A percentile compares a stretch with the other conserved stretches of the same genome.
Conservation (phyloP, 2,329 filamentous ascomycete species). For the Daldinia sp. region DNA sequence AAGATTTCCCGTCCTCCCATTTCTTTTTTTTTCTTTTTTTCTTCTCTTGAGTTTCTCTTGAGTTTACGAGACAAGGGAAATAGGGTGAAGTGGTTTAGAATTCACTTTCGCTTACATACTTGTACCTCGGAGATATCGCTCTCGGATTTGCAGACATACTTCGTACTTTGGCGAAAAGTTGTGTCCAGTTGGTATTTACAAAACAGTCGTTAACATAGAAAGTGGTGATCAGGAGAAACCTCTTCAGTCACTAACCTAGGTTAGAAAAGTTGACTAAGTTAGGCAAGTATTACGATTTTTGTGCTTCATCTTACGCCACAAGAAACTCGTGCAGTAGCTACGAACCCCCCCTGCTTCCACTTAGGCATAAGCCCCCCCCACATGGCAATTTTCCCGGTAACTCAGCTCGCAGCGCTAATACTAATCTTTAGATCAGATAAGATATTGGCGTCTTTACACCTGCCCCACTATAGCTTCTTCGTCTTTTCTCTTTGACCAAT, state of each 20-base stretch:
- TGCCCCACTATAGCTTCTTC: conserved; percentile 5
- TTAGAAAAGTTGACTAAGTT: no score
- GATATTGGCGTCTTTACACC: conserved; percentile 10
- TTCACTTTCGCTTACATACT: background rate
- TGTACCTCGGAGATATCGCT: background rate
- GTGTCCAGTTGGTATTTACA: background rate
- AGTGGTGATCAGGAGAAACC: background rate
- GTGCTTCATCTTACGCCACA: background rate
- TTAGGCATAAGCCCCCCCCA: conserved; percentile 3
- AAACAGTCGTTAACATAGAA: background rate
- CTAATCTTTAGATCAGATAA: conserved; percentile 27
- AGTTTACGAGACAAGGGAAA: background rate
- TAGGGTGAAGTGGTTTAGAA: background rate
- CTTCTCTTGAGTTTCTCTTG: background rate
- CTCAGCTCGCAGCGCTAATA: conserved; percentile 14
- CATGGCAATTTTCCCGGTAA: no score
- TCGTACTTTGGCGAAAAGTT: background rate
- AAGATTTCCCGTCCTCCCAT: background rate
- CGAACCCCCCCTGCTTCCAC: background rate
- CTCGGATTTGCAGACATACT: background rate
- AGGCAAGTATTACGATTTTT: conserved; percentile 2
- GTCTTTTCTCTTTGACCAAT: no score
- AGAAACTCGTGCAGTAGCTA: background rate
- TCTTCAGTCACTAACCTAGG: no score
- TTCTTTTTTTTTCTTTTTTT: background rate